Percentiles rank a stretch among this genome's conserved stretches.
phyloP scores from a whole-genome alignment of 176 grass and related monocot species.

The Thinopyrum elongatum region DNA sequence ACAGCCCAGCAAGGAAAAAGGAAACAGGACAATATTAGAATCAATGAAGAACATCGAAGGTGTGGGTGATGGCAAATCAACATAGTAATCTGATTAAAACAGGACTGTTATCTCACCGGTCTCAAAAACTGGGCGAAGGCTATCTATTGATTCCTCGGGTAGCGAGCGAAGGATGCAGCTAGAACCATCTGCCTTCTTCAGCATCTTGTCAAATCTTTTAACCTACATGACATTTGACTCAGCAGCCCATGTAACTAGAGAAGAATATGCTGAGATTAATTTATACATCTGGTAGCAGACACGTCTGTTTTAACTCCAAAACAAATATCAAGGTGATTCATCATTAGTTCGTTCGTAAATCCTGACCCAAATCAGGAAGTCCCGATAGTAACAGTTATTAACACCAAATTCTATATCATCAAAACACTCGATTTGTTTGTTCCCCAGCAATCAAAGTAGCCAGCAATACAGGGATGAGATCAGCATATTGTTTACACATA shows the following conservation, averaged over 20 bases:
- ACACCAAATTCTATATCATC: neutral
- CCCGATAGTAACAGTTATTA: neutral
- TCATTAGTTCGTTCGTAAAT: neutral
- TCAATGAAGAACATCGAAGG: neutral
- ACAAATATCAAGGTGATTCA: neutral
- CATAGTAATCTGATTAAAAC: neutral
- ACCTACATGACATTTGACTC: conserved; percentile 43
- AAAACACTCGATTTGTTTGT: neutral
- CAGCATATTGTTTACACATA: neutral
- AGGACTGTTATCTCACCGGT: conserved; percentile 32
- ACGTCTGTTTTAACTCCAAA: conserved; percentile 16
- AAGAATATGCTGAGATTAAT: conserved; percentile 1
- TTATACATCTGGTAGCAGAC: conserved; percentile 9
- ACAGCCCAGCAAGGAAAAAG: conserved; percentile 13
- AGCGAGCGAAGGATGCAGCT: conserved; percentile 53
- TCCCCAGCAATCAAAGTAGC: neutral
- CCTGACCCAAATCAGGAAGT: neutral
- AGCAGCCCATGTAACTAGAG: conserved; percentile 16
- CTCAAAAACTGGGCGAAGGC: conserved; percentile 59
- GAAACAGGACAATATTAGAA: conserved; percentile 7
- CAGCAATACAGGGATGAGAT: neutral
- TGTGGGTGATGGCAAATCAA: neutral
- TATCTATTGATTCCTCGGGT: conserved; percentile 60
- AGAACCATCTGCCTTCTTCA: conserved; percentile 71
- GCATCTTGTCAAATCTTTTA: conserved; percentile 80